Evolutionary conservation across 345 rosid genomes (phyloP).

Genomic region (Hypericum perforatum): DNA sequence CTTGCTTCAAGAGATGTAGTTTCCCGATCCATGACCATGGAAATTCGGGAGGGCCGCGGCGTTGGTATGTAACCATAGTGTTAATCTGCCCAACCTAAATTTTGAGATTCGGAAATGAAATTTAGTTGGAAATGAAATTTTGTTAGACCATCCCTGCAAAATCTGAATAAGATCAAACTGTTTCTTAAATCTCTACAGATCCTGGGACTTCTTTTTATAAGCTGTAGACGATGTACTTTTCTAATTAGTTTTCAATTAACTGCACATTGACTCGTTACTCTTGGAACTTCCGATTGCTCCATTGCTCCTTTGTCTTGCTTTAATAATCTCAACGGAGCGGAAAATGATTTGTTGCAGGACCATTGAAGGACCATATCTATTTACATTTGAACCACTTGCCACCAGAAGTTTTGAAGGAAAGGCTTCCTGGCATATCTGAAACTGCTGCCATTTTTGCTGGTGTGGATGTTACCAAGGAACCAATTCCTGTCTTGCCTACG

Average conservation of each 20-base stretch:
- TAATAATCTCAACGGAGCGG: background rate
- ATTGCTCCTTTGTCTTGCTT: background rate
- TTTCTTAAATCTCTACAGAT: no score
- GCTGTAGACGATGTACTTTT: no score
- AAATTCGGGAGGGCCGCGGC: slow-evolving; percentile 98
- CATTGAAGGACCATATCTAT: slow-evolving; percentile 90
- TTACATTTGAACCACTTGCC: slow-evolving; percentile 95
- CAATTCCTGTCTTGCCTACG: slow-evolving; percentile 98
- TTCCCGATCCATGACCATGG: slow-evolving; percentile 99
- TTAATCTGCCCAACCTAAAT: slow-evolving; percentile 1
- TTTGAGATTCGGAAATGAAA: background rate
- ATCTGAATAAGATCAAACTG: no score
- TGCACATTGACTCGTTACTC: no score
- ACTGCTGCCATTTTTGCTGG: slow-evolving; percentile 99
- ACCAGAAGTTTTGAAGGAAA: slow-evolving; percentile 94
- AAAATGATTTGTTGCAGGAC: slow-evolving; percentile 41
- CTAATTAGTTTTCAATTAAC: no score
- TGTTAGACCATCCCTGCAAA: no score
- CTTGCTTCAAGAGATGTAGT: slow-evolving; percentile 99
- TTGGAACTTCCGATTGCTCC: background rate
- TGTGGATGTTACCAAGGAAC: slow-evolving; percentile 97
- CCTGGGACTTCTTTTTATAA: no score
- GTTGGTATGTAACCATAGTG: slow-evolving; percentile 52
- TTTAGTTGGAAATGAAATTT: no score
- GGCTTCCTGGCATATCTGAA: slow-evolving; percentile 99